These are phyloP conservation scores for Albatrellus sp. DNA, from an alignment of 1,284 basidiomycete species.

Conservation along the genomic window DNA sequence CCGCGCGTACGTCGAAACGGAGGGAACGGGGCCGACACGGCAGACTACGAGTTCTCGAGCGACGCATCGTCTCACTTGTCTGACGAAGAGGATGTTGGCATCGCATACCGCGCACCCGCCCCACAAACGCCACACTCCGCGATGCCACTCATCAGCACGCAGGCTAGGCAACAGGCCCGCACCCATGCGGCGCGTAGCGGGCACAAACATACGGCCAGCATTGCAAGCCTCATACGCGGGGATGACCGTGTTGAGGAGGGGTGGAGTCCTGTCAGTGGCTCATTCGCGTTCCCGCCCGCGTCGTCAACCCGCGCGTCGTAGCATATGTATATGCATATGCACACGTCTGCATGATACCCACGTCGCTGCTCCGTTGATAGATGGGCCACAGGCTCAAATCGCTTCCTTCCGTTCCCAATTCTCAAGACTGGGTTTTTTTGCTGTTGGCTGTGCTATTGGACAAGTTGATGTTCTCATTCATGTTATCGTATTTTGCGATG, in stretches of 20 bases:
- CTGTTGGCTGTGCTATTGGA: too few relatives aligned
- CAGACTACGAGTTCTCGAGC: slow-evolving; percentile 42
- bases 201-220: slow-evolving; percentile 48
- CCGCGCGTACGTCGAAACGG: slow-evolving; percentile 20
- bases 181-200: slow-evolving; percentile 25
- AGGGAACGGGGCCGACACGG: slow-evolving; percentile 29
- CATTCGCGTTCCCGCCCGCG: slow-evolving; percentile 31
- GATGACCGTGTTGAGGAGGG: slow-evolving; percentile 65
- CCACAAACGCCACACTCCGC: slow-evolving; percentile 25
- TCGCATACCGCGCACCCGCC: slow-evolving; percentile 55
- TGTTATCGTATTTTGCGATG: too few relatives aligned
- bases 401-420: too few relatives aligned
- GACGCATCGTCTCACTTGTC: slow-evolving; percentile 36
- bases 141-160: slow-evolving; percentile 20
- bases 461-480: too few relatives aligned
- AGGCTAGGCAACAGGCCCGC: slow-evolving; percentile 28
- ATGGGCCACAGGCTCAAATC: too few relatives aligned
- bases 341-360: too few relatives aligned
- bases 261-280: slow-evolving; percentile 56
- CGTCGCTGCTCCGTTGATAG: too few relatives aligned
- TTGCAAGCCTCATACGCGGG: slow-evolving; percentile 64
- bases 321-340: too few relatives aligned
- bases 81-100: slow-evolving; percentile 53
- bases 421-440: too few relatives aligned
- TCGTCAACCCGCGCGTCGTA: slow-evolving; percentile 7